Evolutionary conservation across 257 asterid species (phyloP).

Genomic region (Capsicum chinense): DNA sequence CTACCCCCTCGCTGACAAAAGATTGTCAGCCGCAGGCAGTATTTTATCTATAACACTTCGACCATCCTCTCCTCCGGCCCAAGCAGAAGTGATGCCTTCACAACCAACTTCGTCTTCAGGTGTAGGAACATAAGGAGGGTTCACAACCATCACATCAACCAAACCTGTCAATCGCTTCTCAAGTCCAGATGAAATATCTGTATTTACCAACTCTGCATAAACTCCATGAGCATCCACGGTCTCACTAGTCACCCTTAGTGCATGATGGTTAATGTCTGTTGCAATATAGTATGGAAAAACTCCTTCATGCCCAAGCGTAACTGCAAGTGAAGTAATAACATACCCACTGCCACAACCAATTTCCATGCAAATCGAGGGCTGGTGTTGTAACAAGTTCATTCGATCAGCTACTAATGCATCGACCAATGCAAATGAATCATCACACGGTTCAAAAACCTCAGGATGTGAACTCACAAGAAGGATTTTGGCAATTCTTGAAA

Average conservation of each 20-base stretch:
- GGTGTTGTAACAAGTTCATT: slow-evolving; percentile 61
- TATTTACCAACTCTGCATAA: slow-evolving; percentile 68
- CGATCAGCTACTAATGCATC: slow-evolving; percentile 94
- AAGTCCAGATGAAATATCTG: slow-evolving; percentile 72
- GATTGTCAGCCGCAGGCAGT: slow-evolving; percentile 75
- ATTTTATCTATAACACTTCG: slow-evolving; percentile 81
- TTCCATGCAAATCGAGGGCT: slow-evolving; percentile 80
- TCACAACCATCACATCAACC: slow-evolving; percentile 89
- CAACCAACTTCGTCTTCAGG: slow-evolving; percentile 95
- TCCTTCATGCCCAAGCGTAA: slow-evolving; percentile 60
- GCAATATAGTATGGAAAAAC: slow-evolving; percentile 57
- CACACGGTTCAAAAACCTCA: slow-evolving; percentile 94
- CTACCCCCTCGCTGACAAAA: slow-evolving; percentile 90
- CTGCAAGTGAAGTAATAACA: slow-evolving; percentile 82
- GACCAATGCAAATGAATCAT: slow-evolving; percentile 91
- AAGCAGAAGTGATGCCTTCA: slow-evolving; percentile 74
- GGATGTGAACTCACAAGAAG: slow-evolving; percentile 85
- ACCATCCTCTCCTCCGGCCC: slow-evolving; percentile 97
- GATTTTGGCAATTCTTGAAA: slow-evolving; percentile 65
- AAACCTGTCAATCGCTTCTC: slow-evolving; percentile 60
- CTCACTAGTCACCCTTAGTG: slow-evolving; percentile 60
- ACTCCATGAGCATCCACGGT: slow-evolving; percentile 78
- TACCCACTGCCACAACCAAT: slow-evolving; percentile 95
- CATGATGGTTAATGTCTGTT: slow-evolving; percentile 87
- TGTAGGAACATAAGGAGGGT: slow-evolving; percentile 97